Base-by-base conservation (phyloP, 805 yeast genomes). In the Metschnikowia kunwiensis region DNA sequence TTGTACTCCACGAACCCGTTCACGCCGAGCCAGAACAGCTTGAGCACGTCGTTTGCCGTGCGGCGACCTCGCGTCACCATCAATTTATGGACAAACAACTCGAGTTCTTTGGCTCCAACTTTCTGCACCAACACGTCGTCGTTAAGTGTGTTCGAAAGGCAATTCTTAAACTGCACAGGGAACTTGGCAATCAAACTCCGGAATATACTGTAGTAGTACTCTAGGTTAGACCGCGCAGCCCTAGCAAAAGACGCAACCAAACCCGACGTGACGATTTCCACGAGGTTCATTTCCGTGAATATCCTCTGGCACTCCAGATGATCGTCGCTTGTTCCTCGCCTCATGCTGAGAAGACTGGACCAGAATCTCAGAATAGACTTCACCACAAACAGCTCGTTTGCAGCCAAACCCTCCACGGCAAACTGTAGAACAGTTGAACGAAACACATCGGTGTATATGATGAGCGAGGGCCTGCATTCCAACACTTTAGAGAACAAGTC, bases 51-150 rank as follows among this genome's bases (percentile, higher is more conserved):
- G 32, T 76, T 72, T 2, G 82, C 79, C 25, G 72, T 71, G 46
- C 86, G 63, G 26, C 75, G 75, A 2, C 89, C 89, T 50, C 87
- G 70, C 0, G 87, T 80, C 1, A 80, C 41, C 57, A 77, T 51
- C 20, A 83, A 47, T 51, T 78, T 80, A 44, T 72, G 77, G 14
- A 78, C 53, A 33, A 81, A 75, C 7, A 5, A n/a, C 3, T 45
- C 43, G 13, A 65, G 47, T 7, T 70, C 76, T 34, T 69, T 64
- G 2, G 55, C 48, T 32, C 54, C 47, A 1, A 54, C 21, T 43
- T 20, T 56, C 15, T 25, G 24, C 17, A 23, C 24, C 3, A 38
- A 17, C 1, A 15, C 11, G 3, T 36, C 38, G 12, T 35, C 23
- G 10, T 20, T 28, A 12, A 49, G 24, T 3, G 42, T 30, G 6